Conservation (phyloP, 2,329 filamentous ascomycete genomes). For the Aspergillus sp. region DNA sequence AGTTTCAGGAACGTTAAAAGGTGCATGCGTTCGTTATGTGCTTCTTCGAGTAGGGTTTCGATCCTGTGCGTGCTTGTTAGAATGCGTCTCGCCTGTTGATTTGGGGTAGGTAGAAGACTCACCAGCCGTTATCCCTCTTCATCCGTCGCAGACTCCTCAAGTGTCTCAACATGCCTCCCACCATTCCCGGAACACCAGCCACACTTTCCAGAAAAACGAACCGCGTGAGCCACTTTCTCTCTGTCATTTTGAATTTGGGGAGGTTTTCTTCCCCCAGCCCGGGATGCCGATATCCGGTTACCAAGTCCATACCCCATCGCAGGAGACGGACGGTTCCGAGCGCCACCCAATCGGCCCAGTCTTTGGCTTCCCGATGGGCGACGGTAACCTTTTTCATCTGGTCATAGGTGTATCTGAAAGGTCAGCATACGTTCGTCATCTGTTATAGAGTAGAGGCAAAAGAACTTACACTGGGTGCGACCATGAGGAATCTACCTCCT, state of each 20-base stretch:
- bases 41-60: slow-evolving; percentile 81
- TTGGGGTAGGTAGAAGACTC: slow-evolving; percentile 9
- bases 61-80: slow-evolving; percentile 53
- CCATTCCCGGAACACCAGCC: slow-evolving; percentile 93
- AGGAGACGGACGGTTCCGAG: slow-evolving; percentile 68
- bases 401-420: slow-evolving; percentile 58
- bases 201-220: slow-evolving; percentile 94
- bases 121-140: slow-evolving; percentile 88
- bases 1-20: slow-evolving; percentile 89
- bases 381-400: slow-evolving; percentile 70
- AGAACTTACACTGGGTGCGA: slow-evolving; percentile 52
- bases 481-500: slow-evolving; percentile 60
- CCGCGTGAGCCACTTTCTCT: slow-evolving; percentile 80
- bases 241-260: slow-evolving; percentile 63
- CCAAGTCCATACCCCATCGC: slow-evolving; percentile 73
- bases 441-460: not conserved
- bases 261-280: slow-evolving; percentile 37
- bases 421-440: slow-evolving; percentile 9
- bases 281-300: slow-evolving; percentile 73
- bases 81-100: not conserved
- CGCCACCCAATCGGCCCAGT: slow-evolving; percentile 70
- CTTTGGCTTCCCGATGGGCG: slow-evolving; percentile 68
- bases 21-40: slow-evolving; percentile 91
- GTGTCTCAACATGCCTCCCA: slow-evolving; percentile 89
- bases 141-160: slow-evolving; percentile 75